A percentile compares a stretch with the other conserved stretches of the same genome.
These are phyloP conservation scores for Salix exigua DNA, from an alignment of 345 rosid genomes.

Conservation along the genomic window DNA sequence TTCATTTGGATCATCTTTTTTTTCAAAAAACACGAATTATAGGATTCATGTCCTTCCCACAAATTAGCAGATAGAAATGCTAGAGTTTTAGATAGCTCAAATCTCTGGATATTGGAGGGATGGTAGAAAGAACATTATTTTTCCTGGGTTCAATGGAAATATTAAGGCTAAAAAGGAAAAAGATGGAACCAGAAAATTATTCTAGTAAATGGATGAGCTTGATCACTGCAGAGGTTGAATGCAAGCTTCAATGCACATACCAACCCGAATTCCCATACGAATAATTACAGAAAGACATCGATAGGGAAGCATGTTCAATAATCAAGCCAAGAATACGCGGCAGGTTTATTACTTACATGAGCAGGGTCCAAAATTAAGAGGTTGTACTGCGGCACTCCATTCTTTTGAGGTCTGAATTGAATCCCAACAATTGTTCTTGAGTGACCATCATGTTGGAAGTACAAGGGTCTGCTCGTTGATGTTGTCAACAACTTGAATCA, in stretches of 20 bases:
- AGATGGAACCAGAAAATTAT: not conserved
- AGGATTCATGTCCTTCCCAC: not conserved
- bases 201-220: not conserved
- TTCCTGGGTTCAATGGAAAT: not conserved
- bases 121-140: not conserved
- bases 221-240: not conserved
- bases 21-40: not conserved
- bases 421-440: conserved; percentile 77
- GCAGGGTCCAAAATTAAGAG: conserved; percentile 73
- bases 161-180: not conserved
- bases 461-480: conserved; percentile 57
- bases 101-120: not conserved
- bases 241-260: not conserved
- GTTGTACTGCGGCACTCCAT: conserved; percentile 40
- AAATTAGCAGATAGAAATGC: not conserved
- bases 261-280: not conserved
- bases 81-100: not conserved
- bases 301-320: not conserved
- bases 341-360: conserved; percentile 42
- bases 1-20: not conserved
- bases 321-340: not conserved
- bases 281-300: not conserved
- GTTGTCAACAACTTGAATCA: conserved; percentile 11
- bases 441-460: conserved; percentile 85
- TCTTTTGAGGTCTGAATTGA: conserved; percentile 44